Evolutionary conservation across 2,329 filamentous ascomycete species (phyloP), one percentile per base, ranked within the genome.

Genomic region (Alternaria dauci): DNA sequence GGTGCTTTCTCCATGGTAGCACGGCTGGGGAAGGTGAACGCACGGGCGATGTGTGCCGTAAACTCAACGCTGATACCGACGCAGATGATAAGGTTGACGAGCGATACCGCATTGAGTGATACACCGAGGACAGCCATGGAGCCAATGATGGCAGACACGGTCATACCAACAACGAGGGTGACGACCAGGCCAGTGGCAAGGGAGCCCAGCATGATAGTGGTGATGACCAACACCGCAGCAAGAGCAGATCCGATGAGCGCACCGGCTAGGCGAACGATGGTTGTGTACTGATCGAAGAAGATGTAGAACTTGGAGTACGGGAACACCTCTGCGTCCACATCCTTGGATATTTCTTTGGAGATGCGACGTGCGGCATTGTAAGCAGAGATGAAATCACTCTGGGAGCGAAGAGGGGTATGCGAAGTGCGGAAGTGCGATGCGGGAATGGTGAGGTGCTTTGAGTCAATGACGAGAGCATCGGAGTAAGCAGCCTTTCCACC

Each of bases 261-360:
- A 1, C 86, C 90, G 0, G 94, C 94, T 4, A 98, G 85, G 11
- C 86, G 85, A 20, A 96, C 88, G 62, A 99, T 98, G 59, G 87
- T 87, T 6, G 92, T 86, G 75, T 99, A 99, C 77, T 98, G 95
- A 76, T 99, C 95, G 77, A 99, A 99, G 86, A 98, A 99, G 77
- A 99, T 94, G 82, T 99, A 99, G 78, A 97, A 97, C 62, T 97
- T 90, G 69, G 92, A 96, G 82, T 99, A 99, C 0, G 95, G 93
- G 84, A 99, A 99, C 3, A 99, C 89, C 25, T 95, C 89, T 23
- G 92, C 88, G 5, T 89, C 87, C 5, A 93, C 94, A 52, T 86
- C 84, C 54, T 86, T 80, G 14, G 86, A 89, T 52, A 99, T 89
- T 28, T 91, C 90, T 12, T 88, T 81, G 0, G 94, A 89, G 64